Base-by-base conservation (phyloP, 257 asterid species). In the Cynanchum wilfordii region DNA sequence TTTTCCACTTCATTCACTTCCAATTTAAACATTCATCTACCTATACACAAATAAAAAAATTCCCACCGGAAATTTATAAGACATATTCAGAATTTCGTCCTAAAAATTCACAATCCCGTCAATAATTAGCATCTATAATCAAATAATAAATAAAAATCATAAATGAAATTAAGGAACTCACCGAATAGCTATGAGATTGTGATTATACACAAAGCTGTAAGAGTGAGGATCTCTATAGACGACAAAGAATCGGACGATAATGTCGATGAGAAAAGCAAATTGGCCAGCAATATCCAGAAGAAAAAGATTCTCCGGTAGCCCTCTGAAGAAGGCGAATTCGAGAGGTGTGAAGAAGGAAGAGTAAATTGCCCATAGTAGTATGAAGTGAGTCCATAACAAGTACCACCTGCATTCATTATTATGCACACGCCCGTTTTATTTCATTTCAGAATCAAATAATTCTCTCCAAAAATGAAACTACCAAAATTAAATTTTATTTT, bases 261-360 rank as follows among this genome's bases (percentile, higher is more conserved):
- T 77, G 83, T 90, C 96, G 42, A 88, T 3, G 68, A 88, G 83
- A 82, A 90, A 90, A 59, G 90, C 84, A 74, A 90, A 42, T 27
- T 90, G 96, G 15, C 96, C 96, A 19, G 85, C 88, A 40, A 88
- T 80, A 70, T 90, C 96, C 10, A 90, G 87, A 60, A 90, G 84
- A 82, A 90, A 88, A 2, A 90, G 81, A 62, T 90, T 76, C 79
- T 84, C 81, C 0, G 86, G 95, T 25, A 90, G 85, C 27, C 96
- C 96, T 76, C 95, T 80, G 84, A 90, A 88, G 88, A 90, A 90
- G 52, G 84, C 96, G 69, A 90, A 88, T 75, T 90, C 96, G 10
- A 88, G 72, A 5, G 96, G 96, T 1, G 96, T 90, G 82, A 90
- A 88, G 88, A 87, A 86, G 15, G 95, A 90, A 17, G 96, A 90